Evolutionary conservation across 106 monocot species (phyloP).

Genomic region (Hemerocallis citrina): DNA sequence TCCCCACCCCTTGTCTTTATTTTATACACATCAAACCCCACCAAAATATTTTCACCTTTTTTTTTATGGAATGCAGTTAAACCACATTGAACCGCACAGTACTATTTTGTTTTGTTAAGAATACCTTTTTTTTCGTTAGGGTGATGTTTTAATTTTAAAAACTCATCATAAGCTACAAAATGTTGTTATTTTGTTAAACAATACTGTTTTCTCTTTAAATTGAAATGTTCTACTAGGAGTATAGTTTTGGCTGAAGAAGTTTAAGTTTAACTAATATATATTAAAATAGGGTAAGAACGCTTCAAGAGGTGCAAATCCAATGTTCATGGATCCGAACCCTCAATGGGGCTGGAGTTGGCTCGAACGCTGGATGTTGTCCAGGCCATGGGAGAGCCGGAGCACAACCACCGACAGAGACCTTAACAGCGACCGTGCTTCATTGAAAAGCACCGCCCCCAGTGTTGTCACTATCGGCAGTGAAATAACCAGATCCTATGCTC

Average conservation of each 20-base stretch:
- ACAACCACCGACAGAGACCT: constrained; percentile 59
- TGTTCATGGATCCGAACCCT: constrained; percentile 82
- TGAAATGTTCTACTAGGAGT: too few relatives aligned
- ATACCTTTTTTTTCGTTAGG: too few relatives aligned
- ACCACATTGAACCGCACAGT: too few relatives aligned
- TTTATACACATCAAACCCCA: background rate
- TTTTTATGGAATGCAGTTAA: too few relatives aligned
- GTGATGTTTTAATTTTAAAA: too few relatives aligned
- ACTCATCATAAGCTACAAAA: too few relatives aligned
- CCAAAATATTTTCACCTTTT: too few relatives aligned
- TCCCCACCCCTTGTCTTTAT: background rate
- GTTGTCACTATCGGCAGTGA: constrained; percentile 35
- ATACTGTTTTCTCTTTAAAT: too few relatives aligned
- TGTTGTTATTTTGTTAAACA: too few relatives aligned
- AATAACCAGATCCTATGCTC: constrained; percentile 46
- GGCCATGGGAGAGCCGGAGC: constrained; percentile 65
- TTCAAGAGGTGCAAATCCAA: constrained; percentile 56
- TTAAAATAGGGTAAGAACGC: constrained; percentile 91
- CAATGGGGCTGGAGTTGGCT: constrained; percentile 99
- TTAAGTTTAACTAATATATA: too few relatives aligned
- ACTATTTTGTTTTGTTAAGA: too few relatives aligned
- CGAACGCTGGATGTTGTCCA: constrained; percentile 96
- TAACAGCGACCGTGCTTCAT: constrained; percentile 29
- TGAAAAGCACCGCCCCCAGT: constrained; percentile 21
- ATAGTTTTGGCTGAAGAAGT: too few relatives aligned